phyloP scores from a whole-genome alignment of 805 yeast genomes.

The Yamadazyma akitaensis region DNA sequence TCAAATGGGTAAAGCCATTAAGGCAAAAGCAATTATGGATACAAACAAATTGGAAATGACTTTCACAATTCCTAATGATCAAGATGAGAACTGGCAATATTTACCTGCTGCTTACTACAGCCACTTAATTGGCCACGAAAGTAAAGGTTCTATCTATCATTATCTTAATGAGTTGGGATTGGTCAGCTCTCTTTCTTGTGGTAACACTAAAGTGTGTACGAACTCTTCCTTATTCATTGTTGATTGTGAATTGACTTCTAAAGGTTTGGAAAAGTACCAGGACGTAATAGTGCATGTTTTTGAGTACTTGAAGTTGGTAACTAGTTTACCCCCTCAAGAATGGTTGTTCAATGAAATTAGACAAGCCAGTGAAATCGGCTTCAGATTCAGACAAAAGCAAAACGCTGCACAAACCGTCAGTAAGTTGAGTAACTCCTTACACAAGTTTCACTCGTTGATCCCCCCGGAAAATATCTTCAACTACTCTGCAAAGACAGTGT shows the following conservation, averaged over 20 bases:
- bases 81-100: conserved; percentile 54
- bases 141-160: conserved; percentile 76
- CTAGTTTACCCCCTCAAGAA: conserved; percentile 52
- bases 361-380: conserved; percentile 63
- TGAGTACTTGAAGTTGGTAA: conserved; percentile 67
- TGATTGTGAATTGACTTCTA: conserved; percentile 70
- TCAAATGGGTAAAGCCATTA: conserved; percentile 52
- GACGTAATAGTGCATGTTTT: conserved; percentile 59
- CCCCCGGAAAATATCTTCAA: conserved; percentile 67
- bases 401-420: conserved; percentile 74
- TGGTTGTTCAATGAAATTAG: conserved; percentile 80
- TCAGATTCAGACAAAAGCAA: conserved; percentile 77
- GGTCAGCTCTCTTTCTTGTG: conserved; percentile 78
- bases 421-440: conserved; percentile 57
- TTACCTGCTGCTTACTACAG: conserved; percentile 70
- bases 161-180: conserved; percentile 68
- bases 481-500: conserved; percentile 53
- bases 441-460: conserved; percentile 43
- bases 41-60: conserved; percentile 60
- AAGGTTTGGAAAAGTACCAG: conserved; percentile 64
- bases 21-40: conserved; percentile 82
- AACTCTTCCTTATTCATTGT: conserved; percentile 68
- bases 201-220: conserved; percentile 60
- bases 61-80: conserved; percentile 76
- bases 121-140: conserved; percentile 91